Evolutionary conservation across 441 rosid genomes (phyloP).

Genomic region (Corymbia citriodora): DNA sequence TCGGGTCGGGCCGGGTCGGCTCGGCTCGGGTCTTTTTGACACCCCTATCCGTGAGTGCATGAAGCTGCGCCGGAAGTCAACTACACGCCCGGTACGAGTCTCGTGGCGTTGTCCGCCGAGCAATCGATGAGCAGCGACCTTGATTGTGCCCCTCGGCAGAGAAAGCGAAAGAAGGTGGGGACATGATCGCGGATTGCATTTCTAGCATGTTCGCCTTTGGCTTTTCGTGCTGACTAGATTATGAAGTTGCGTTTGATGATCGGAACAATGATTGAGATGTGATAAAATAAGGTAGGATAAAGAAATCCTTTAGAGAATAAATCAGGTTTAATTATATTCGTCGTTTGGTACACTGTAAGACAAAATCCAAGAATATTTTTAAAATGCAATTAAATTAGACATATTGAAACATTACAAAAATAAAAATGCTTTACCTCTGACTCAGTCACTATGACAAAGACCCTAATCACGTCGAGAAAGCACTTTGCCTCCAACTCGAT

Average conservation of each 20-base stretch:
- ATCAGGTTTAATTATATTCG: neutral
- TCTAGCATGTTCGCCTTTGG: neutral
- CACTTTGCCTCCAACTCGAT: neutral
- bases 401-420: too few species aligned
- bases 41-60: neutral
- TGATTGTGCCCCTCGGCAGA: neutral
- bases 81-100: neutral
- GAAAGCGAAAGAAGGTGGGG: neutral
- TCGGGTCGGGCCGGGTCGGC: too few species aligned
- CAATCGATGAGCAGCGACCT: neutral
- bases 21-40: too few species aligned
- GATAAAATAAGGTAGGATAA: neutral
- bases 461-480: neutral
- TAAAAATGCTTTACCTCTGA: too few species aligned
- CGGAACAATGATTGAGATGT: neutral
- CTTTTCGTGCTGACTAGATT: neutral
- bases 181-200: neutral
- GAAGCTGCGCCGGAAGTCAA: neutral
- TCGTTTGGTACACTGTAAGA: neutral
- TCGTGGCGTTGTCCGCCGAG: neutral
- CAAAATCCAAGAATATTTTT: neutral
- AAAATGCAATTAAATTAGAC: neutral
- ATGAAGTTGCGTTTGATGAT: rapidly evolving
- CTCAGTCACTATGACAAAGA: too few species aligned
- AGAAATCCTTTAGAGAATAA: neutral